A percentile compares a stretch with the other conserved stretches of the same genome.
Evolutionary conservation across 2,329 filamentous ascomycete species (phyloP).

Genomic region (Fusarium bulbicola): DNA sequence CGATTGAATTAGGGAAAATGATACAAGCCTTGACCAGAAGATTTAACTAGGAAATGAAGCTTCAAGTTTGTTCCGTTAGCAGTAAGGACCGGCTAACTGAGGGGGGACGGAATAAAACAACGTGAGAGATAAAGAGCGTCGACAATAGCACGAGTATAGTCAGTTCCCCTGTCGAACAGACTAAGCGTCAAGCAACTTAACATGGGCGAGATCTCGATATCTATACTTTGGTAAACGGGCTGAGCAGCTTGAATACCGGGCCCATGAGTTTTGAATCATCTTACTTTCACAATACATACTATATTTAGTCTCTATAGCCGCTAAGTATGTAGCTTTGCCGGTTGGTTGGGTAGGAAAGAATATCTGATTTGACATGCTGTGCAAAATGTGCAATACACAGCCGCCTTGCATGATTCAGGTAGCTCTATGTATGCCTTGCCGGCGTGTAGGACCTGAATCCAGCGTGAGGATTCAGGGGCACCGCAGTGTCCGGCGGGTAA

Average conservation of each 20-base stretch:
- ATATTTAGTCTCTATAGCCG: accelerated
- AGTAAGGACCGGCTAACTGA: not conserved
- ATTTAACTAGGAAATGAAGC: accelerated
- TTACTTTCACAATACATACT: too few relatives aligned
- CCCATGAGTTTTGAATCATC: not conserved
- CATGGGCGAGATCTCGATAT: not conserved
- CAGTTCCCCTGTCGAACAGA: not conserved
- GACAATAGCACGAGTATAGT: not conserved
- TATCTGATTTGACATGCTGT: not conserved
- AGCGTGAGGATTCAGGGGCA: not conserved
- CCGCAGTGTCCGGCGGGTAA: too few relatives aligned
- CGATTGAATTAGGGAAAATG: accelerated
- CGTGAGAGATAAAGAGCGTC: accelerated
- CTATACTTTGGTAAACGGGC: not conserved
- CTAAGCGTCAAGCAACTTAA: too few relatives aligned
- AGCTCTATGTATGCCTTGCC: not conserved
- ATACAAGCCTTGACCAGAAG: not conserved
- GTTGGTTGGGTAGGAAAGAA: too few relatives aligned
- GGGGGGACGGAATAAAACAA: accelerated
- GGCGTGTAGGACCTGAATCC: not conserved
- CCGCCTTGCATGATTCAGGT: not conserved
- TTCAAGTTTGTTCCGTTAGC: accelerated
- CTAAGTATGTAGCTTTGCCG: accelerated
- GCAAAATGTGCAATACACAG: not conserved
- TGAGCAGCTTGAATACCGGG: not conserved